A percentile compares a stretch with the other conserved stretches of the same genome.
phyloP scores from a whole-genome alignment of 164 flowering plant species.

The Liriodendron chinense region DNA sequence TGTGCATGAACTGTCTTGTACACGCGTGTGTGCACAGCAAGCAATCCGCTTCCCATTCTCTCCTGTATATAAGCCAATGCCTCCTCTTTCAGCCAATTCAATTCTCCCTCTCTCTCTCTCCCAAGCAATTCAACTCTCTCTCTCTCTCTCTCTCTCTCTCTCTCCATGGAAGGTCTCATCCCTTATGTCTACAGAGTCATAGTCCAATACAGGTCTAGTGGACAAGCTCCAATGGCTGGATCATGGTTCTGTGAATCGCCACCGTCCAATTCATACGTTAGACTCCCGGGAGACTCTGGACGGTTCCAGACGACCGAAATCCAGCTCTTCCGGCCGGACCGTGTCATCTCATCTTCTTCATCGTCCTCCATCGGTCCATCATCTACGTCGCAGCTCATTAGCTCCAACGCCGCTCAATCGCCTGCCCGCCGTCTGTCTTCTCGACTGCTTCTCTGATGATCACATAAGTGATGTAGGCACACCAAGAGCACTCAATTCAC shows the following conservation, averaged over 20 bases:
- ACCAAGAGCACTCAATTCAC: background rate
- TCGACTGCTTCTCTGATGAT: constrained; percentile 1
- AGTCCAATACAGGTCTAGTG: constrained; percentile 54
- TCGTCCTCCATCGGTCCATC: constrained; percentile 19
- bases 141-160: constrained; percentile 1
- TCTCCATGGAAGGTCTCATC: constrained; percentile 79
- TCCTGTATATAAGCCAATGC: background rate
- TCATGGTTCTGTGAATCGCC: constrained; percentile 59
- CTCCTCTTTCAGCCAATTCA: background rate
- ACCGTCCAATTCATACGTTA: constrained; percentile 49
- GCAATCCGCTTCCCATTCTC: background rate
- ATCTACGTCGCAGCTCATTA: constrained; percentile 20
- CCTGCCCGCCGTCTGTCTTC: constrained; percentile 8
- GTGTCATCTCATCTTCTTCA: constrained; percentile 26
- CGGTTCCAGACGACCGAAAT: constrained; percentile 54
- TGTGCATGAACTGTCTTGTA: background rate
- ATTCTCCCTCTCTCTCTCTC: background rate
- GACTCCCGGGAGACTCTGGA: constrained; percentile 82
- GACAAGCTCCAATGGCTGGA: constrained; percentile 16
- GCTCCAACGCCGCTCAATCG: constrained; percentile 1
- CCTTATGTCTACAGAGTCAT: constrained; percentile 74
- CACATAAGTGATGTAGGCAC: background rate
- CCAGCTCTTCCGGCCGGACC: constrained; percentile 27
- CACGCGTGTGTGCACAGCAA: background rate
- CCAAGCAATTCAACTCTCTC: too few relatives aligned